Base-by-base conservation (phyloP, 495 filamentous ascomycete species). In the Aspergillus biplanus region DNA sequence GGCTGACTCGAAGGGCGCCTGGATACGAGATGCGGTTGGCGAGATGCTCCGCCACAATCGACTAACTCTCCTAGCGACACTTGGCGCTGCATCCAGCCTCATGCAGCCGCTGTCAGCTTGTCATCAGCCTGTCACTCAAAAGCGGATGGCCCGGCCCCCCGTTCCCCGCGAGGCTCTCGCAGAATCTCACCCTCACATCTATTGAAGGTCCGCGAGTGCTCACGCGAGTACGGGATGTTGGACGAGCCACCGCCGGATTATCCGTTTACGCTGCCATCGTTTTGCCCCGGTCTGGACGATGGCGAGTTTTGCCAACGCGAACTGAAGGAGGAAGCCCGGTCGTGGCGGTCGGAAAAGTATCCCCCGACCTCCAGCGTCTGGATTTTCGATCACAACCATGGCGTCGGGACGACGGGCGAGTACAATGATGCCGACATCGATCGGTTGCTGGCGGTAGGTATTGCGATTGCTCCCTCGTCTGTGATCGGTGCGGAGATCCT, bases 271-370 rank as follows among this genome's bases (percentile, higher is more conserved):
- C 59, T 61, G 31, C 27, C 35, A 31, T 62, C 59, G 7, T 62
- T 48, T 13, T 62, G 59, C 46, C 12, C 59, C 11, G 59, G 59
- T 7, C 52, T 62, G 0, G 59, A 62, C 32, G 59, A 62, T 49
- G 59, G 59, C 8, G 39, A 56, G 27, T 56, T 62, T 31, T 62
- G 59, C 18, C 59, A 56, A 42, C 52, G 59, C 16, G 59, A 62
- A 37, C 59, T 62, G 37, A 62, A 62, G 42, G 59, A 62, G 32
- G 59, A 62, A 37, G 34, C 59, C 0, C 33, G 37, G 13, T 62
- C 52, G 31, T 62, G 59, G 59, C 18, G 59, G 31, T 56, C 52
- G 7, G 59, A 62, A 31, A 62, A 62, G 53, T 62, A 62, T 39
- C 37, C 59, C 13, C 52, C 59, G 7, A 39, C 16, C 13, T 62